Conservation (phyloP, 2,329 filamentous ascomycete genomes). For the Phialophora macrospora region DNA sequence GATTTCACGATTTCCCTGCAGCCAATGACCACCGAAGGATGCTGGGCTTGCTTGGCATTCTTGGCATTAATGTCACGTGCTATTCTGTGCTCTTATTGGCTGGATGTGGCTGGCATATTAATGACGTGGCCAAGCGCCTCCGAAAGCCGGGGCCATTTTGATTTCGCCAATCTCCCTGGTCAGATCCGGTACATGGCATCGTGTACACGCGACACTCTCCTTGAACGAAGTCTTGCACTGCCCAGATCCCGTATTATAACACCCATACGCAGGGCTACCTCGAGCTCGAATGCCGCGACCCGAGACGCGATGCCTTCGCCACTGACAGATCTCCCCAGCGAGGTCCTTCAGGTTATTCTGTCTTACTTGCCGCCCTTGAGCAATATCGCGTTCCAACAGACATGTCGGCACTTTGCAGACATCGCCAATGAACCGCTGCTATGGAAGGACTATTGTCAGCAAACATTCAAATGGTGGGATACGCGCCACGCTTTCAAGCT, state of each 20-base stretch:
- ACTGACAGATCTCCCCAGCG: constrained; percentile 67
- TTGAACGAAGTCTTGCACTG: not conserved
- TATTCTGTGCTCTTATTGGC: constrained; percentile 4
- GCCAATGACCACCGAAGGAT: not conserved
- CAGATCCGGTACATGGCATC: not conserved
- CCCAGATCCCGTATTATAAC: not conserved
- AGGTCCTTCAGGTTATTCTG: constrained; percentile 82
- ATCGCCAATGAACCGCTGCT: constrained; percentile 74
- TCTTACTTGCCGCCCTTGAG: constrained; percentile 61
- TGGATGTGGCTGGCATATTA: not conserved
- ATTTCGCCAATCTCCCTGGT: not conserved
- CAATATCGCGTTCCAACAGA: constrained; percentile 59
- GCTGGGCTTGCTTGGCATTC: not conserved
- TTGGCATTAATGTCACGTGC: not conserved
- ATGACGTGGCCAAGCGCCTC: constrained; percentile 6
- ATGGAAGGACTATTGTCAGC: constrained; percentile 77
- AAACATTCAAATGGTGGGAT: constrained; percentile 76
- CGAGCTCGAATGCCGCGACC: not conserved
- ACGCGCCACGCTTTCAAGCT: constrained; percentile 63
- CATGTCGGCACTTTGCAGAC: constrained; percentile 67
- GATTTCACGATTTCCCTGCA: not conserved
- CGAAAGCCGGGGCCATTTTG: not conserved
- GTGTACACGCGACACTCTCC: not conserved
- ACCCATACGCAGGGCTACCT: not conserved
- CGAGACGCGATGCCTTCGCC: constrained; percentile 9